These are phyloP conservation scores for Boehmeria nivea DNA, from an alignment of 306 rosid species.

Conservation along the genomic window DNA sequence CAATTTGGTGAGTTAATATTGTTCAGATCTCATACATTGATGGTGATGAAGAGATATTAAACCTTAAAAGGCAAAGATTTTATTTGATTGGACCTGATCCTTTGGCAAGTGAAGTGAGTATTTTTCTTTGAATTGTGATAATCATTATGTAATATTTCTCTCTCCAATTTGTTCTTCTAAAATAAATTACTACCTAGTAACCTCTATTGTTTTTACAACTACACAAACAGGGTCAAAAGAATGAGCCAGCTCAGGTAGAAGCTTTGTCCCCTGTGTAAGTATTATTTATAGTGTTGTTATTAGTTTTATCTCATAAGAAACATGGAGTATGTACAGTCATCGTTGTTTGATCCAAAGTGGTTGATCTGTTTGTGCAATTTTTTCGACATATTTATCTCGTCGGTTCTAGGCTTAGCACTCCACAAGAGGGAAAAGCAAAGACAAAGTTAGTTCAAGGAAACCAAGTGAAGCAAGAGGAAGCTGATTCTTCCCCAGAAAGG, in stretches of 20 bases:
- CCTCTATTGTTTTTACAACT: conserved; percentile 3
- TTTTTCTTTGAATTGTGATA: conserved; percentile 8
- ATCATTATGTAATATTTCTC: conserved; percentile 7
- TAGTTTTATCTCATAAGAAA: too few species aligned
- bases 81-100: conserved; percentile 25
- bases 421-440: conserved; percentile 24
- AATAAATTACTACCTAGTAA: background rate
- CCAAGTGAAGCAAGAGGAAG: conserved; percentile 8
- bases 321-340: too few species aligned
- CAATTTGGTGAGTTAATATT: conserved; percentile 4
- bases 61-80: conserved; percentile 57
- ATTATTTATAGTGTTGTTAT: background rate
- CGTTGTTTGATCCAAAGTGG: too few species aligned
- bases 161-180: background rate
- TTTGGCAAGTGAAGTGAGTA: conserved; percentile 36
- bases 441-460: conserved; percentile 9
- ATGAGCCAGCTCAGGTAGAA: conserved; percentile 30
- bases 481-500: conserved; percentile 19
- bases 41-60: conserved; percentile 52
- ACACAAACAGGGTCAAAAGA: conserved; percentile 35
- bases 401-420: conserved; percentile 32
- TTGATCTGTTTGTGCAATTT: background rate
- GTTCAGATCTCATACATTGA: conserved; percentile 54
- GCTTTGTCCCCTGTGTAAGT: conserved; percentile 49
- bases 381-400: too few species aligned